phyloP scores from a whole-genome alignment of 306 rosid genomes.

The Cyclanthera cordifolia region DNA sequence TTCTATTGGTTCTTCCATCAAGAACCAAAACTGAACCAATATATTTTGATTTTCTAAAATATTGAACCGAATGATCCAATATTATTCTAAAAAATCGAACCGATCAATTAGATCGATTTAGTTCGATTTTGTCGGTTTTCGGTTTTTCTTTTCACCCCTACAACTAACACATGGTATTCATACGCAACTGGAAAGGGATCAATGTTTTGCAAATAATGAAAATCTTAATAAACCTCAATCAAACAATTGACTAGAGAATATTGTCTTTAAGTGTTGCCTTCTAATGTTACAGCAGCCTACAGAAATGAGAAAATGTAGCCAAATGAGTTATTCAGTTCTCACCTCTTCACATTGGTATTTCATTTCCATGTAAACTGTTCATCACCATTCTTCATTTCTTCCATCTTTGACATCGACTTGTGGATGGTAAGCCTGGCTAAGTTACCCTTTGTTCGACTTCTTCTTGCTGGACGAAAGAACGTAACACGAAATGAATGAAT shows the following conservation, averaged over 20 bases:
- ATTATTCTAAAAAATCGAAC: too few relatives aligned
- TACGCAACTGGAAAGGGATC: neutral
- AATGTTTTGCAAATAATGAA: neutral
- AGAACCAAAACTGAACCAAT: too few relatives aligned
- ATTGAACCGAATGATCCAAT: too few relatives aligned
- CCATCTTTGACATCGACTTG: neutral
- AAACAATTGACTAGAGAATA: neutral
- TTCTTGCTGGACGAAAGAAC: conserved; percentile 3
- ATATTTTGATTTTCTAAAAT: too few relatives aligned
- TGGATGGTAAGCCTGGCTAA: neutral
- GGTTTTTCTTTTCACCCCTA: too few relatives aligned
- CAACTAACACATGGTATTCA: neutral
- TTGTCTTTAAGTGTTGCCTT: neutral
- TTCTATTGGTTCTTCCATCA: too few relatives aligned
- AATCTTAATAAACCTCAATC: neutral
- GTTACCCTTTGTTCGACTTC: neutral
- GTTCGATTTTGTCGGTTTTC: too few relatives aligned
- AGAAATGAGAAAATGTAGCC: neutral
- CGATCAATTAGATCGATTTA: too few relatives aligned
- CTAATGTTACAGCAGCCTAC: neutral
- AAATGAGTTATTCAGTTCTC: neutral
- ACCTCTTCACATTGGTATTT: neutral
- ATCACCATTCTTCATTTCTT: conserved; percentile 1
- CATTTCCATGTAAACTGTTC: conserved; percentile 1
- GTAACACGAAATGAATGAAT: neutral